Conservation (phyloP, 768 basidiomycete genomes). For the Podaxis pistillaris region DNA sequence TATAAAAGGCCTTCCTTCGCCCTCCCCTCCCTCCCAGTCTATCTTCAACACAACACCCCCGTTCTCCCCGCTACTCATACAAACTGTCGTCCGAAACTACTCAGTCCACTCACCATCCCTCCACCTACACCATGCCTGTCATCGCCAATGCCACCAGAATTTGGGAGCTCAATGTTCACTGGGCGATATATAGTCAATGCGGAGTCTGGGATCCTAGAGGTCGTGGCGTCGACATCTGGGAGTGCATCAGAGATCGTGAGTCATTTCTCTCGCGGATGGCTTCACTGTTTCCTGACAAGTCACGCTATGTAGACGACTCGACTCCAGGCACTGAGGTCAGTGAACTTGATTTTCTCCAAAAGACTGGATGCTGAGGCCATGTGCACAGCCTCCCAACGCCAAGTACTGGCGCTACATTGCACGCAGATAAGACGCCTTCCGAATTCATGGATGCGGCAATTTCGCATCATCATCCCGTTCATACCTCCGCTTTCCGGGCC, state of each 20-base stretch:
- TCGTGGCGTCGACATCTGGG: conserved; percentile 73
- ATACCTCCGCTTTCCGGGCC: neutral
- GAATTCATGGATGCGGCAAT: neutral
- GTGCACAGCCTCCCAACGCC: conserved; percentile 35
- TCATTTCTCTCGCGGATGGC: conserved; percentile 18
- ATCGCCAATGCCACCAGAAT: conserved; percentile 67
- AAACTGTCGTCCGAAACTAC: conserved; percentile 11
- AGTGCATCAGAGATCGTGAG: conserved; percentile 70
- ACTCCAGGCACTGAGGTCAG: conserved; percentile 47
- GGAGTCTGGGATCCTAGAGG: conserved; percentile 68
- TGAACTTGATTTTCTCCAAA: neutral
- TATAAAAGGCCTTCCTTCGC: conserved; percentile 14
- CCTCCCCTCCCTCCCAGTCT: neutral
- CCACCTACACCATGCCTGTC: conserved; percentile 36
- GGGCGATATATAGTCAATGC: conserved; percentile 66
- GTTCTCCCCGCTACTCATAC: neutral
- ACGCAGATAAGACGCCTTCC: conserved; percentile 32
- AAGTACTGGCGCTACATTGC: conserved; percentile 48
- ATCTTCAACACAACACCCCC: conserved; percentile 3
- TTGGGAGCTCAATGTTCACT: conserved; percentile 68
- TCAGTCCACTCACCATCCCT: neutral
- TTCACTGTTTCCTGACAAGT: conserved; percentile 7
- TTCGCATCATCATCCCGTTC: neutral
- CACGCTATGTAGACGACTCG: conserved; percentile 49
- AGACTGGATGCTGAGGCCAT: neutral